Evolutionary conservation across 441 rosid species (phyloP), one percentile per base, ranked within the genome.

Genomic region (Pelargonium myrrhifolium): DNA sequence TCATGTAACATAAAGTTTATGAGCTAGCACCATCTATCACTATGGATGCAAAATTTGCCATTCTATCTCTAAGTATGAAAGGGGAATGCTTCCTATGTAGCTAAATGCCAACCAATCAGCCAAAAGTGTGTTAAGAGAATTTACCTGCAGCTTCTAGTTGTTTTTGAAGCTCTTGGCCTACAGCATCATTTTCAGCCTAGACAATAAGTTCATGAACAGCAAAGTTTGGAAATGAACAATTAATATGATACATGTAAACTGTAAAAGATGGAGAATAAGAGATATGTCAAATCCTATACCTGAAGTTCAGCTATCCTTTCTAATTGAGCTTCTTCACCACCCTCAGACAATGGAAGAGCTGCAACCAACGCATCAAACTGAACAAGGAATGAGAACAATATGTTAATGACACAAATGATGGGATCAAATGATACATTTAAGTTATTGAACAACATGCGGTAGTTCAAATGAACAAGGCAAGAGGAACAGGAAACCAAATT

Each of bases 131-230:
- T 20, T 62, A 9, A 31, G 58, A 66, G 31, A 70, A 60, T 17
- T 75, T 70, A 93, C 99, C 96, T 26, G 96, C 92, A 76, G 99
- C 96, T 79, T 91, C 99, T 42, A 91, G 82, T 80, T 94, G 97
- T 77, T 76, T 81, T 70, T 91, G 96, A 68, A 91, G 96, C 71
- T 94, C 93, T 75, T 85, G 95, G 67, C 97, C 96, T 39, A 86
- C 80, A 51, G 68, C 76, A 79, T 94, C 96, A 66, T 94, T 91
- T 73, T 91, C 96, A 37, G 81, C 83, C 97, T 90, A 74, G 42
- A 64, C 67, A 69, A 0, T 8, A n/a, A 62, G 55, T 6, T 42
- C 28, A 67, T 67, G 64, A 60, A n/a, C 10, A 64, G n/a, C 67
- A 65, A 62, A 11, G 53, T 35, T 35, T 35, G 39, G 39, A 35